Percentiles rank a stretch among this genome's conserved stretches.
Evolutionary conservation across 148 eudicot genomes (phyloP).

Genomic region (Vaccinium darrowii): DNA sequence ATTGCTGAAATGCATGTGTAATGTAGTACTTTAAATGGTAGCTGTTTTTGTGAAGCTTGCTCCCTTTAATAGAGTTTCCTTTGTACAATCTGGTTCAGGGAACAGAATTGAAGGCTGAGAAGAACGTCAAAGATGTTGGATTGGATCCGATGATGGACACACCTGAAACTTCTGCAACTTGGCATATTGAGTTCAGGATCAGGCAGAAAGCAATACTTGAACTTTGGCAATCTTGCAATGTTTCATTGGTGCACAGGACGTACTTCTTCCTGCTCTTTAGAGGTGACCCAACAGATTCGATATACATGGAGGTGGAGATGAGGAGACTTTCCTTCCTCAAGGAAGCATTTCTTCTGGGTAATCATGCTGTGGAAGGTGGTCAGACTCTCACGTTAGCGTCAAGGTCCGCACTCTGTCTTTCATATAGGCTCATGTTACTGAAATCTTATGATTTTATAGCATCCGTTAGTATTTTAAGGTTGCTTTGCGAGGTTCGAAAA

Average conservation of each 20-base stretch:
- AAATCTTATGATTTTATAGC: neutral
- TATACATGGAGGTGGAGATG: constrained; percentile 91
- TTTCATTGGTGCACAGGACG: constrained; percentile 85
- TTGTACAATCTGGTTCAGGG: constrained; percentile 33
- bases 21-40: constrained; percentile 4
- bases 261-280: constrained; percentile 85
- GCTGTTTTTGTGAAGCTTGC: neutral
- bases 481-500: neutral
- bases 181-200: constrained; percentile 62
- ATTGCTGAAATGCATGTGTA: neutral
- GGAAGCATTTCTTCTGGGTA: constrained; percentile 57
- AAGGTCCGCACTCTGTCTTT: constrained; percentile 45
- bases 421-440: neutral
- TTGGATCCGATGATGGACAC: constrained; percentile 46
- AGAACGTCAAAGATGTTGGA: constrained; percentile 49
- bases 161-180: constrained; percentile 35
- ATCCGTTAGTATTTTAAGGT: neutral
- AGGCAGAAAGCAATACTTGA: constrained; percentile 62
- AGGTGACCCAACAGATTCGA: constrained; percentile 85
- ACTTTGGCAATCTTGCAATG: constrained; percentile 83
- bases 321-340: constrained; percentile 84
- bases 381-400: constrained; percentile 58
- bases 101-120: constrained; percentile 32
- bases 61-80: neutral
- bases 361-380: constrained; percentile 49